Percentiles rank a stretch among this genome's conserved stretches.
Evolutionary conservation across 371 early-diverging fungal genomes (phyloP).

Genomic region (Capniomyces stellatus): DNA sequence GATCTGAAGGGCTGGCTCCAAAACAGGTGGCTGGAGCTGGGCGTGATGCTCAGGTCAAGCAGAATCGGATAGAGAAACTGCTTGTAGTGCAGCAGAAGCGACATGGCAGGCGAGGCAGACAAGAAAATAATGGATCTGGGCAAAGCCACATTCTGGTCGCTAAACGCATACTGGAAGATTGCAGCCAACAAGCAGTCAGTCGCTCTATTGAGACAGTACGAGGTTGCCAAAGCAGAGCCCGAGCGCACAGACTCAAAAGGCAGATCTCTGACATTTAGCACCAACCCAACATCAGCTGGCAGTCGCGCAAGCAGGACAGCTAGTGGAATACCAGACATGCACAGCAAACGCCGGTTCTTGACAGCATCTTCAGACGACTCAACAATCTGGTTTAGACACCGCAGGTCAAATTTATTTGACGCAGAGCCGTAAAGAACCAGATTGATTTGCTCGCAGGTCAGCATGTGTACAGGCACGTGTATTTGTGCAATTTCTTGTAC

Average conservation of each 20-base stretch:
- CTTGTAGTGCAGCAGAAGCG: neutral
- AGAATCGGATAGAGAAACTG: neutral
- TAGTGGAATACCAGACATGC: neutral
- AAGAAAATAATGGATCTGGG: neutral
- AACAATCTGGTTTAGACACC: too few species aligned
- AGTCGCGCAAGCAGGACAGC: neutral
- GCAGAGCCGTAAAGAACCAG: neutral
- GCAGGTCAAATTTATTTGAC: neutral
- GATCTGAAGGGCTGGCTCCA: too few species aligned
- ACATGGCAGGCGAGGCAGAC: neutral
- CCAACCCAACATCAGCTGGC: neutral
- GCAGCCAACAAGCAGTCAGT: neutral
- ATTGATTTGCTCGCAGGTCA: conserved; percentile 15
- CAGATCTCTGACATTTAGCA: neutral
- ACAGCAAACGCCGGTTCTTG: neutral
- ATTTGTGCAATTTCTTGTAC: conserved; percentile 10
- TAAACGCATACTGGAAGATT: neutral
- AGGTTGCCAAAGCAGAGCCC: neutral
- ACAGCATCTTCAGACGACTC: neutral
- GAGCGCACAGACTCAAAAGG: neutral
- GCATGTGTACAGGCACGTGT: conserved; percentile 8
- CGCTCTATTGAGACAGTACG: neutral
- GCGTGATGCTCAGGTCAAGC: neutral
- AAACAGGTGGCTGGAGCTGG: too few species aligned
- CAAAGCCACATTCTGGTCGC: neutral